Conservation (phyloP, 176 grass and related monocot genomes). For the Raddia distichophylla region DNA sequence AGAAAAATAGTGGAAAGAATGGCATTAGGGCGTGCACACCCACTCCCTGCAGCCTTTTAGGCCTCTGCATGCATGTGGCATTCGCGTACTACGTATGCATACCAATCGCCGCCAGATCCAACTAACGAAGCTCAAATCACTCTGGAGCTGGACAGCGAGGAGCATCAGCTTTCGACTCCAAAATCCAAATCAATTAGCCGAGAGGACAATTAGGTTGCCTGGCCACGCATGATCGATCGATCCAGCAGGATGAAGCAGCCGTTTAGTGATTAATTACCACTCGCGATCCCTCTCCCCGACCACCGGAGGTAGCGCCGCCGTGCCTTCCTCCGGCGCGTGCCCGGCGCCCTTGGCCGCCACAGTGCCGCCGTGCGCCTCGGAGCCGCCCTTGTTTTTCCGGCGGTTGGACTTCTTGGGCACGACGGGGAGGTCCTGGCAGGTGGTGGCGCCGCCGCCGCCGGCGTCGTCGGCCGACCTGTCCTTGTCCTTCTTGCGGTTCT, state of each 20-base stretch:
- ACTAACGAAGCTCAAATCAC: slow-evolving; percentile 33
- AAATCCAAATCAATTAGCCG: slow-evolving; percentile 7
- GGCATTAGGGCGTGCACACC: slow-evolving; percentile 42
- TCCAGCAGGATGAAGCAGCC: neutral
- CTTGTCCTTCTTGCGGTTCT: slow-evolving; percentile 66
- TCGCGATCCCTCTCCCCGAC: slow-evolving; percentile 34
- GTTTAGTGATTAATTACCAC: neutral
- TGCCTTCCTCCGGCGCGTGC: slow-evolving; percentile 39
- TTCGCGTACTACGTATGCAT: slow-evolving; percentile 20
- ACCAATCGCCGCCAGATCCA: slow-evolving; percentile 23
- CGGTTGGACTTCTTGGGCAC: slow-evolving; percentile 86
- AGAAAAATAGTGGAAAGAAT: slow-evolving; percentile 38
- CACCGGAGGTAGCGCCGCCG: slow-evolving; percentile 19
- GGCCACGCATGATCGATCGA: neutral
- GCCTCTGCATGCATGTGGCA: neutral
- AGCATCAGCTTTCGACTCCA: slow-evolving; percentile 15
- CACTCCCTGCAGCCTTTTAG: slow-evolving; percentile 26
- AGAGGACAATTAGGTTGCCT: neutral
- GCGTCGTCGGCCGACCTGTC: slow-evolving; percentile 25
- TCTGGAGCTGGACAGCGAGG: slow-evolving; percentile 8
- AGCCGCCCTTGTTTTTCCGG: slow-evolving; percentile 59
- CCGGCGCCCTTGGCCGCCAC: slow-evolving; percentile 24
- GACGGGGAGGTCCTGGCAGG: slow-evolving; percentile 59
- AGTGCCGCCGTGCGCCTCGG: slow-evolving; percentile 33
- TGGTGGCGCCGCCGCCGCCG: neutral